Conservation (phyloP, 495 filamentous ascomycete genomes). For the Hypoxylon trugodes region DNA sequence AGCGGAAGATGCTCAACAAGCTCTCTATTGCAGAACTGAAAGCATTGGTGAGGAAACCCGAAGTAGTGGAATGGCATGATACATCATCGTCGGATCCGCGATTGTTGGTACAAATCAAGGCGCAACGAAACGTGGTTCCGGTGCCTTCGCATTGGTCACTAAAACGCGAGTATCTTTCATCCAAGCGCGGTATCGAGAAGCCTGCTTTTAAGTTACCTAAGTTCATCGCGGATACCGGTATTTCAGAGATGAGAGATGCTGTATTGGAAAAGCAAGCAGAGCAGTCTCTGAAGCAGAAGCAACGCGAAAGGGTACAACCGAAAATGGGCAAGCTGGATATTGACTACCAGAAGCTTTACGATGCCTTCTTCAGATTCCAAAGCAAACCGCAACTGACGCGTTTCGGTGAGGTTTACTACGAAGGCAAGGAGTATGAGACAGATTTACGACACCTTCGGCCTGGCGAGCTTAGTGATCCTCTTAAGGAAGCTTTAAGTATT, state of each 20-base stretch:
- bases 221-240: conserved; percentile 97
- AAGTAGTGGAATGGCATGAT: conserved; percentile 97
- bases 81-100: conserved; percentile 90
- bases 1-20: conserved; percentile 87
- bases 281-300: conserved; percentile 90
- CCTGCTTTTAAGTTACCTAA: conserved; percentile 90
- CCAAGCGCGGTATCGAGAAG: conserved; percentile 95
- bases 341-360: conserved; percentile 97
- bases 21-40: conserved; percentile 95
- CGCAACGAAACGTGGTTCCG: conserved; percentile 93
- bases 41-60: conserved; percentile 87
- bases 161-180: conserved; percentile 95
- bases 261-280: conserved; percentile 94
- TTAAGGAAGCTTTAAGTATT: conserved; percentile 94
- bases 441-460: conserved; percentile 89
- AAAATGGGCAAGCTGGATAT: conserved; percentile 99
- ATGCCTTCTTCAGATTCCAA: conserved; percentile 97
- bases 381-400: conserved; percentile 93
- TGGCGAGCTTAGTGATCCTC: conserved; percentile 86
- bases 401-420: conserved; percentile 98
- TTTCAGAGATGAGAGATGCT: conserved; percentile 96
- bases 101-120: conserved; percentile 91
- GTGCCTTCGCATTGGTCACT: conserved; percentile 94
- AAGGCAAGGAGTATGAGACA: conserved; percentile 97
- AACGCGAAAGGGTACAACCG: conserved; percentile 90